These are phyloP conservation scores for Penicillium tannophilum DNA, from an alignment of 495 filamentous ascomycete species.

Conservation along the genomic window DNA sequence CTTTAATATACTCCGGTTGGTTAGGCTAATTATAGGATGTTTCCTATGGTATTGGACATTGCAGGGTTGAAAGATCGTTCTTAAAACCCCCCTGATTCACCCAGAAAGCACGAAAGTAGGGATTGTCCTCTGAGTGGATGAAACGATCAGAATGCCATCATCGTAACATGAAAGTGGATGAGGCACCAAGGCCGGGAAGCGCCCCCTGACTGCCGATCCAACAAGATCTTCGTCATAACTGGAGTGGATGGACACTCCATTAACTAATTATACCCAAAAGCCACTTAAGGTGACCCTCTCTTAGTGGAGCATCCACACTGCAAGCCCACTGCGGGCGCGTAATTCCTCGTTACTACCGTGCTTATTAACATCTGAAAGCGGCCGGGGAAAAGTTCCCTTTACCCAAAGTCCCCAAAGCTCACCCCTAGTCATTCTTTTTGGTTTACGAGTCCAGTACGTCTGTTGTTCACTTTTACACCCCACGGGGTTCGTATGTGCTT, in stretches of 20 bases:
- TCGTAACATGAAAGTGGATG: conserved; percentile 1
- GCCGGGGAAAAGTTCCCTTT: conserved; percentile 24
- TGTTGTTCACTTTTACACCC: conserved; percentile 10
- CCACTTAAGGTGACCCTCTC: conserved; percentile 2
- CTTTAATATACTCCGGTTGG: not conserved
- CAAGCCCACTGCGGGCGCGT: conserved; percentile 13
- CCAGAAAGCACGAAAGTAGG: not conserved
- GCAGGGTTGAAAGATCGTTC: not conserved
- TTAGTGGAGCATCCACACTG: conserved; percentile 14
- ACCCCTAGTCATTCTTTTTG: conserved; percentile 48
- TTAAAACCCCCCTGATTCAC: not conserved
- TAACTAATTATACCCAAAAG: conserved; percentile 17
- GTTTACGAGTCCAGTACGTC: not conserved
- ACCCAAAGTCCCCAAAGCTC: conserved; percentile 23
- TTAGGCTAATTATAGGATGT: conserved; percentile 1
- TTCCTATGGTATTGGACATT: not conserved
- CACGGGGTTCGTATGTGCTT: conserved; percentile 11
- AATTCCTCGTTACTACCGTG: conserved; percentile 14
- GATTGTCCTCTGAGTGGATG: conserved; percentile 9
- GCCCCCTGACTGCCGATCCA: conserved; percentile 18
- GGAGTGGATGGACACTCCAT: conserved; percentile 1
- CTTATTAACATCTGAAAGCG: conserved; percentile 31
- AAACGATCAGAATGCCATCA: conserved; percentile 15
- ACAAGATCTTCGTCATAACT: conserved; percentile 11
- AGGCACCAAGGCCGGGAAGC: not conserved